A percentile compares a stretch with the other conserved stretches of the same genome.
Evolutionary conservation across 2,329 filamentous ascomycete species (phyloP).

Genomic region (Botrytis squamosa): DNA sequence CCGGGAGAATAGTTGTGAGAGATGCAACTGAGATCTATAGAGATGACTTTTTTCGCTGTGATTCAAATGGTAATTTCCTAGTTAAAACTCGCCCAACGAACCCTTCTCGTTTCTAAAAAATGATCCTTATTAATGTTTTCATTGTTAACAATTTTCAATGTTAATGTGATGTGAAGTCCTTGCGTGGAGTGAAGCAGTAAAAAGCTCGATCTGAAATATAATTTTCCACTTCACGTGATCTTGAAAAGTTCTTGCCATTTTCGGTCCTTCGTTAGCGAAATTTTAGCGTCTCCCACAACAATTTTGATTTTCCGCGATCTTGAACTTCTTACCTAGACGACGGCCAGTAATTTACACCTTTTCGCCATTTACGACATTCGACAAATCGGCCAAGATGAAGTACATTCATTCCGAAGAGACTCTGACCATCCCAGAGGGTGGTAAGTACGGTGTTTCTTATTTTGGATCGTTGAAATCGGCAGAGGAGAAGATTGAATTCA

Average conservation of each 20-base stretch:
- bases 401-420: constrained; percentile 99
- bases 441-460: constrained; percentile 57
- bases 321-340: constrained; percentile 20
- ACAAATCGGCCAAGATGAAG: constrained; percentile 76
- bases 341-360: constrained; percentile 22
- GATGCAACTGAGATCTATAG: background rate
- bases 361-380: constrained; percentile 26
- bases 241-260: constrained; percentile 8
- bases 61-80: background rate
- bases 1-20: background rate
- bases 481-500: background rate
- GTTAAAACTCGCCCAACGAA: background rate
- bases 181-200: constrained; percentile 8
- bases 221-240: background rate
- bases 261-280: constrained; percentile 17
- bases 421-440: constrained; percentile 93
- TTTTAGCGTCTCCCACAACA: constrained; percentile 21
- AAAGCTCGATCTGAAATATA: background rate
- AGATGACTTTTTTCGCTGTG: background rate
- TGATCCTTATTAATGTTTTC: background rate
- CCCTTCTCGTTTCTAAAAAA: background rate
- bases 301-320: constrained; percentile 23
- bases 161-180: background rate
- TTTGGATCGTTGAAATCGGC: background rate
- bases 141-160: background rate